A percentile compares a stretch with the other conserved stretches of the same genome.
phyloP scores from a whole-genome alignment of 108 stramenopile genomes.

The Epithemia pelagica region DNA sequence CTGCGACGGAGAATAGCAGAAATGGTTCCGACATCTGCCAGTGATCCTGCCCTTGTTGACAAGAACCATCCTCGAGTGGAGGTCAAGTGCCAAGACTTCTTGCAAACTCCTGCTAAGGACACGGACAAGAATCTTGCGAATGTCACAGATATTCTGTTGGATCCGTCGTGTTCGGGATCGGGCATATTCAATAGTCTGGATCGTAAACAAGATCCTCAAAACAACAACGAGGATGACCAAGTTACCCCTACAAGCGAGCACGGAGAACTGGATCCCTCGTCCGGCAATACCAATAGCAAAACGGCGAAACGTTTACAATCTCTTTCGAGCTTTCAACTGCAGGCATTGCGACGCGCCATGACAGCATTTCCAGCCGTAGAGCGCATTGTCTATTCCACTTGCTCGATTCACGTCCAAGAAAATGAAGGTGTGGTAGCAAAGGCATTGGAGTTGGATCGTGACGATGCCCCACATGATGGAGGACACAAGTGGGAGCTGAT shows the following conservation, averaged over 20 bases:
- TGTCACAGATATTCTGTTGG: slow-evolving; percentile 85
- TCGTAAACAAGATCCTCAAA: slow-evolving; percentile 32
- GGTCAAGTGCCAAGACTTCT: slow-evolving; percentile 73
- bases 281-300: background rate
- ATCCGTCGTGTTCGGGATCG: slow-evolving; percentile 98
- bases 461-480: slow-evolving; percentile 11
- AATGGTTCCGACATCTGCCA: slow-evolving; percentile 20
- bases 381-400: slow-evolving; percentile 97
- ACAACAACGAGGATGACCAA: slow-evolving; percentile 5
- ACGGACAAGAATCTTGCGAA: slow-evolving; percentile 28
- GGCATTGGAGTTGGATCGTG: slow-evolving; percentile 41
- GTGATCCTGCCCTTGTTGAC: background rate
- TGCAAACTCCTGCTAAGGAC: slow-evolving; percentile 58
- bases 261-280: background rate
- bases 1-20: slow-evolving; percentile 61
- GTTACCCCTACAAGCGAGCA: background rate
- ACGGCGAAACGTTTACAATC: slow-evolving; percentile 43
- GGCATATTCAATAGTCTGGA: slow-evolving; percentile 86
- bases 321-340: slow-evolving; percentile 86
- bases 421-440: slow-evolving; percentile 89
- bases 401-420: slow-evolving; percentile 89
- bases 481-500: slow-evolving; percentile 45
- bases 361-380: slow-evolving; percentile 71
- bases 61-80: no score
- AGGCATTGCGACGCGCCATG: slow-evolving; percentile 86